Evolutionary conservation across 2,329 filamentous ascomycete genomes (phyloP).

Genomic region (Diaporthe batatas): DNA sequence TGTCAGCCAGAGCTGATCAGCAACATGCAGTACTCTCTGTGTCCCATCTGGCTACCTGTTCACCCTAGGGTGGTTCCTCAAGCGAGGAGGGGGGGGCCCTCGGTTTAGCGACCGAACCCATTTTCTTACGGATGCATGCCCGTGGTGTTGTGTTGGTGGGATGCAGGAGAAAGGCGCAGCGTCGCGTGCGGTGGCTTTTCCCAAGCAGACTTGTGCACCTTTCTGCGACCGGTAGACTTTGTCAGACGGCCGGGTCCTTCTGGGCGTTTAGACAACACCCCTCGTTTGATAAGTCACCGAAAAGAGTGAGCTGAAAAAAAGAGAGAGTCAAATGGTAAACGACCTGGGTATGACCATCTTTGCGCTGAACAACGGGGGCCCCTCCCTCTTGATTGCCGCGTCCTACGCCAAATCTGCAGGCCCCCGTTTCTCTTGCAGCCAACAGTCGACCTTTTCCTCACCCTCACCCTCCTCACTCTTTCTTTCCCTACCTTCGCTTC

Average conservation of each 20-base stretch:
- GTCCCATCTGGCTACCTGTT: not conserved
- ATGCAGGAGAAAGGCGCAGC: slow-evolving; percentile 24
- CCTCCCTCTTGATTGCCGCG: slow-evolving; percentile 17
- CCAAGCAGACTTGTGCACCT: not conserved
- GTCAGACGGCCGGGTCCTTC: slow-evolving; percentile 25
- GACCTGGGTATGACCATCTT: not conserved
- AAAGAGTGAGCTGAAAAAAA: slow-evolving; percentile 11
- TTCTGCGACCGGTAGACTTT: slow-evolving; percentile 13
- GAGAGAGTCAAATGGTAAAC: not conserved
- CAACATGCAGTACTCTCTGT: not conserved
- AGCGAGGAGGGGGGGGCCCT: not conserved
- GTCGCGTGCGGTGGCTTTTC: slow-evolving; percentile 2
- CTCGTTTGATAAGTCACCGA: not conserved
- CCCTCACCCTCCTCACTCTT: not conserved
- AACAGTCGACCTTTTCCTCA: not conserved
- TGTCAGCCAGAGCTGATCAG: slow-evolving; percentile 14
- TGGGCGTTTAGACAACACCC: slow-evolving; percentile 2
- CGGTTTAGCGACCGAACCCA: slow-evolving; percentile 1
- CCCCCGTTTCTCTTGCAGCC: slow-evolving; percentile 16
- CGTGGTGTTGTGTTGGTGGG: not conserved
- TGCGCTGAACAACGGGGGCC: slow-evolving; percentile 13
- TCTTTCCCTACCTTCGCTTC: not conserved
- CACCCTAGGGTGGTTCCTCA: not conserved
- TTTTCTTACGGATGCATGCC: not conserved
- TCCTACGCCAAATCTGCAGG: slow-evolving; percentile 31